These are phyloP conservation scores for Phylloboletellus chloephorus DNA, from an alignment of 1,284 basidiomycete species.

Conservation along the genomic window DNA sequence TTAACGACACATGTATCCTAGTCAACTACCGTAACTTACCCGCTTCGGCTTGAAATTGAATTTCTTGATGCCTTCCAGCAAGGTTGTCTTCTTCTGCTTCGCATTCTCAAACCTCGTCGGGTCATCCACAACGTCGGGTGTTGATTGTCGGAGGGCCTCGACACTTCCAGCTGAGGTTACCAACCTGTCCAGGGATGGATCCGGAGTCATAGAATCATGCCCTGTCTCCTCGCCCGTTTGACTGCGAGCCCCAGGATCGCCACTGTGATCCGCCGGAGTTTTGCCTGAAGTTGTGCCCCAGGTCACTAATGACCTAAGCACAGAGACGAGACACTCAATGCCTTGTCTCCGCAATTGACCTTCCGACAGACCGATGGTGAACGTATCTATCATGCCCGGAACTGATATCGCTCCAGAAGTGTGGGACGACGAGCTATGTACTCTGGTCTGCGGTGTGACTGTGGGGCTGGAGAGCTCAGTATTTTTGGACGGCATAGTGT, in stretches of 20 bases:
- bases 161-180: conserved; percentile 39
- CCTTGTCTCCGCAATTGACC: conserved; percentile 81
- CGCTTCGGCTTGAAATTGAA: conserved; percentile 99
- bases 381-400: conserved; percentile 62
- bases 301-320: conserved; percentile 81
- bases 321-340: conserved; percentile 83
- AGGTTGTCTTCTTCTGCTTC: conserved; percentile 93
- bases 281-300: conserved; percentile 74
- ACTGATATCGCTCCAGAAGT: conserved; percentile 67
- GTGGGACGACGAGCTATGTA: conserved; percentile 44
- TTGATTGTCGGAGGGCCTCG: conserved; percentile 57
- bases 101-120: conserved; percentile 93
- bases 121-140: conserved; percentile 81
- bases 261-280: conserved; percentile 41
- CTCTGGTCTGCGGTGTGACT: conserved; percentile 49
- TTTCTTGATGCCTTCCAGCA: conserved; percentile 94
- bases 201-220: conserved; percentile 48
- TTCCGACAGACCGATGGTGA: conserved; percentile 68
- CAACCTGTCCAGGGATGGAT: conserved; percentile 49
- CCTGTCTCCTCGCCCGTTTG: conserved; percentile 47
- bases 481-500: conserved; percentile 45
- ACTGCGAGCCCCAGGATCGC: conserved; percentile 41
- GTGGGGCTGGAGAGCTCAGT: conserved; percentile 58
- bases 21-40: conserved; percentile 37
- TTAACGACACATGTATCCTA: not conserved